phyloP scores from a whole-genome alignment of 192 early-diverging fungal species.

The Backusella luteola region DNA sequence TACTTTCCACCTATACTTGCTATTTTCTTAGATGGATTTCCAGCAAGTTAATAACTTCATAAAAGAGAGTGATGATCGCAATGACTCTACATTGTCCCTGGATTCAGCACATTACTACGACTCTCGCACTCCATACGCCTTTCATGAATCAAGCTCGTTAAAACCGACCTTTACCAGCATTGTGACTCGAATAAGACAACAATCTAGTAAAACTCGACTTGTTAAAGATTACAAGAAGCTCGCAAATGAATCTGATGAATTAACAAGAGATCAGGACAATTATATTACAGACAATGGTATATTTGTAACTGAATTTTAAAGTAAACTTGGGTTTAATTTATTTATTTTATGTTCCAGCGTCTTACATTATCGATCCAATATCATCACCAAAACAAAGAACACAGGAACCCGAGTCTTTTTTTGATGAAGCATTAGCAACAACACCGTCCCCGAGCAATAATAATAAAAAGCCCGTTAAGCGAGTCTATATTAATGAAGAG shows the following conservation, averaged over 20 bases:
- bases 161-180: constrained; percentile 9
- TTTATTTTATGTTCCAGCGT: background rate
- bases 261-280: constrained; percentile 7
- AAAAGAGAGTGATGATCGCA: background rate
- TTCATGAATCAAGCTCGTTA: background rate
- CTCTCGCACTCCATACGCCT: background rate
- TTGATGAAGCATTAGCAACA: background rate
- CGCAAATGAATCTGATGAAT: background rate
- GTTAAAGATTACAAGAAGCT: constrained; percentile 2
- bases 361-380: background rate
- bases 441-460: background rate
- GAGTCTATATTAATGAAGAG: constrained; percentile 1
- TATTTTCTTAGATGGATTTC: constrained; percentile 3
- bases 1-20: too few relatives aligned
- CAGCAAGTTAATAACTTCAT: background rate
- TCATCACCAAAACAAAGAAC: background rate
- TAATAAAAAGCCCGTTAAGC: background rate
- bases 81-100: background rate
- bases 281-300: background rate
- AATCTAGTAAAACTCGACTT: constrained; percentile 9
- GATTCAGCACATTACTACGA: background rate
- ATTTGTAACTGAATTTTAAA: background rate
- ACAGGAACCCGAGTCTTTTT: background rate
- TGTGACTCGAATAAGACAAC: background rate
- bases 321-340: background rate